Evolutionary conservation across 2,329 filamentous ascomycete species (phyloP).

Genomic region (Coleophoma eucalyptorum): DNA sequence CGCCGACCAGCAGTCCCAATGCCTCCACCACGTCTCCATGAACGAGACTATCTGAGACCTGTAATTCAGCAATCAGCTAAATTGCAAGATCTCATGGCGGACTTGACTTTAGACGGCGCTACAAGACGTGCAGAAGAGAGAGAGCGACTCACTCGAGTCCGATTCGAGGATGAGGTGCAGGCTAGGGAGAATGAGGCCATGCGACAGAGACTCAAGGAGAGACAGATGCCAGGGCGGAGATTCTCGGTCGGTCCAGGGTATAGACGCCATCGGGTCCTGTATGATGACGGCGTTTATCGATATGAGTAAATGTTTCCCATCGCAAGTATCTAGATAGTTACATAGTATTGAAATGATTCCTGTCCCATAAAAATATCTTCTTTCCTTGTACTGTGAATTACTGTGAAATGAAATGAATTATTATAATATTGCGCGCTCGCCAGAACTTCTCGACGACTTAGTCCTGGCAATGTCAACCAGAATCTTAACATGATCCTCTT

Average conservation of each 20-base stretch:
- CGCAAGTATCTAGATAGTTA: neutral
- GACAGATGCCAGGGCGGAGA: conserved; percentile 16
- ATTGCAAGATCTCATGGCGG: conserved; percentile 14
- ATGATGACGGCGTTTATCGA: conserved; percentile 24
- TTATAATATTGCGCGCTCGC: no score
- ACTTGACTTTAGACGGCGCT: conserved; percentile 8
- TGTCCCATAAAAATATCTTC: neutral
- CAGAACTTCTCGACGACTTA: no score
- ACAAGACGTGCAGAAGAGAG: conserved; percentile 9
- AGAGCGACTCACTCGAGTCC: conserved; percentile 5
- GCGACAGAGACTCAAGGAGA: conserved; percentile 16
- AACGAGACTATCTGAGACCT: conserved; percentile 10
- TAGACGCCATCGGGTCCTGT: conserved; percentile 20
- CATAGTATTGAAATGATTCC: neutral
- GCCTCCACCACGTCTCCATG: conserved; percentile 6
- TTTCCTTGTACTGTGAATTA: no score
- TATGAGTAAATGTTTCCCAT: conserved; percentile 16
- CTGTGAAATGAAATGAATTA: no score
- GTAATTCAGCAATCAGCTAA: conserved; percentile 15
- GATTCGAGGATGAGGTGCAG: conserved; percentile 4
- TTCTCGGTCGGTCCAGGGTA: conserved; percentile 18
- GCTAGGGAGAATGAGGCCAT: conserved; percentile 15
- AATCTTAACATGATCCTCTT: conserved; percentile 61
- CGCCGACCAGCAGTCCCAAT: conserved; percentile 21
- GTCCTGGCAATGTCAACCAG: conserved; percentile 39